These are phyloP conservation scores for Tolypocladium paradoxum DNA, from an alignment of 2,329 filamentous ascomycete genomes.

Conservation along the genomic window DNA sequence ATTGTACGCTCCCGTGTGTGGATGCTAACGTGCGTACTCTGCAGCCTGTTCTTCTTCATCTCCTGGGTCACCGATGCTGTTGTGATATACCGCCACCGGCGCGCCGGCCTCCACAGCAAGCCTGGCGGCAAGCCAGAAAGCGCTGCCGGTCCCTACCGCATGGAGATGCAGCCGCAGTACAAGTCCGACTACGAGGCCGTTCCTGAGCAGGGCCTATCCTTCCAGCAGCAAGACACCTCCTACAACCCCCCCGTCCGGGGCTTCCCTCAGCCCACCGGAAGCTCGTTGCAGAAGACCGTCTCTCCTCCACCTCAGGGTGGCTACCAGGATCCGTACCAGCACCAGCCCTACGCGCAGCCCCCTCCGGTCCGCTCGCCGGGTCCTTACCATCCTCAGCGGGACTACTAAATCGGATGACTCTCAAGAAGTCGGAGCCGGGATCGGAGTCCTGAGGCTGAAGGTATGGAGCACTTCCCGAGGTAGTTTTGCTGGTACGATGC, in stretches of 20 bases:
- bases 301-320: background rate
- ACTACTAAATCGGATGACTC: background rate
- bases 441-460: background rate
- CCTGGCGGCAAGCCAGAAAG: conserved; percentile 9
- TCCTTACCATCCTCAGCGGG: background rate
- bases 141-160: conserved; percentile 1
- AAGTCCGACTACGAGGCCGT: conserved; percentile 5
- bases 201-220: conserved; percentile 5
- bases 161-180: conserved; percentile 3
- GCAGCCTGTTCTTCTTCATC: conserved; percentile 30
- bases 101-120: conserved; percentile 28
- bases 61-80: conserved; percentile 30
- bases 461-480: background rate
- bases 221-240: conserved; percentile 9
- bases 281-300: background rate
- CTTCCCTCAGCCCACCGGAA: background rate
- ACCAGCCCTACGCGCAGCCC: background rate
- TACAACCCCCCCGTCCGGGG: conserved; percentile 4
- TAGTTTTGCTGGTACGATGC: too few species aligned
- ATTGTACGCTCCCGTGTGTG: background rate
- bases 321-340: background rate
- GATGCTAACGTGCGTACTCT: background rate
- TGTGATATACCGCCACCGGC: conserved; percentile 31
- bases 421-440: background rate
- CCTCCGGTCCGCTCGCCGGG: background rate